Evolutionary conservation across 208 protist species (phyloP), one percentile per base, ranked within the genome.

Genomic region (Borovskyia barvae): DNA sequence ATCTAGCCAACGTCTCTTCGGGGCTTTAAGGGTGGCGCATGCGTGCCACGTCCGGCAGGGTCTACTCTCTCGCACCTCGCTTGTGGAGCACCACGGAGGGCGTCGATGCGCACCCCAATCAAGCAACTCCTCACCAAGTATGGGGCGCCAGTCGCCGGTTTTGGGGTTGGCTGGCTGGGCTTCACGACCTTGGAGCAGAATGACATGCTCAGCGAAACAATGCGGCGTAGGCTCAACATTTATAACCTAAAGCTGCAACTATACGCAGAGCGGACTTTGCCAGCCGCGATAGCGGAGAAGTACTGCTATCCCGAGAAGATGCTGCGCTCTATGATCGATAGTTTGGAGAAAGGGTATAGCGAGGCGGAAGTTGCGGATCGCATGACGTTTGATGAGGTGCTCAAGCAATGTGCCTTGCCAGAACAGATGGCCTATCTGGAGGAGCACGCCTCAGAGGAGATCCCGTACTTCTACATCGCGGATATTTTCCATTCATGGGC

Each of bases 401-500:
- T 95, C 24, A 17, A 42, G 19, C 72, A 95, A 45, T 95, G 89
- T 61, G 62, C 71, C 17, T 55, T 90, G 43, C 35, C 61, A 15
- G 80, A 91, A 56, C 89, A 95, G 61, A 75, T 95, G 25, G 70
- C 60, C 12, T 95, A 76, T 60, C 76, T 95, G 15, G 82, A 90
- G 64, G 85, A 95, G 37, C 89, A 95, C 63, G 74, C 81, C 2
- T 66, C 58, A 6, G 77, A 92, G 41, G 85, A 91, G 20, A 91
- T 95, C 57, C 89, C 89, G 37, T 95, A 92, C 65, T 93, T 95
- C 55, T 95, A 92, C 79, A 92, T 92, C 61, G 75, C 80, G 12
- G 89, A 95, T 50, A 36, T 95, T 35, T 89, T 95, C 68, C 74
- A 91, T 56, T 72, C 83, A 11, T 95, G 89, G 89, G 74, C 80